Percentiles rank a stretch among this genome's conserved stretches.
phyloP scores from a whole-genome alignment of 345 rosid genomes.

The Barbarea vulgaris region DNA sequence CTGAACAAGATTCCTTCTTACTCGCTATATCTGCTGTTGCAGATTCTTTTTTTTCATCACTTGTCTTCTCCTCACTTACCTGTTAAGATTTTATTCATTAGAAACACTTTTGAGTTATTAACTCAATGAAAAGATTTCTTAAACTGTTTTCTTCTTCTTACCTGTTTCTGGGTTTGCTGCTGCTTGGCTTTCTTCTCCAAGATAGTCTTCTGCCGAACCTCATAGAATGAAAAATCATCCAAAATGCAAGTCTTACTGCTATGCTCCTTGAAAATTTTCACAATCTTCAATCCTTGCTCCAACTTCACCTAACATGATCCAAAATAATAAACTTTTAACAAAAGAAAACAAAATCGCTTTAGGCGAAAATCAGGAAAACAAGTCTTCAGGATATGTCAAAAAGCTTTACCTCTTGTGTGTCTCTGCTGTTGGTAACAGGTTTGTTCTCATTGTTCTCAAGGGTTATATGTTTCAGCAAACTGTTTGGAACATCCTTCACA shows the following conservation, averaged over 20 bases:
- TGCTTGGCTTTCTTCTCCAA: conserved; percentile 87
- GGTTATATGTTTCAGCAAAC: conserved; percentile 82
- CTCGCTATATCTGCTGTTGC: conserved; percentile 31
- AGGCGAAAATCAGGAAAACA: neutral
- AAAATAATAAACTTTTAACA: neutral
- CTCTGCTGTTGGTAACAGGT: conserved; percentile 94
- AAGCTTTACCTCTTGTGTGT: conserved; percentile 83
- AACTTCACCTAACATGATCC: conserved; percentile 54
- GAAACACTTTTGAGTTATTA: neutral
- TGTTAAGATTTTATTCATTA: conserved; percentile 20
- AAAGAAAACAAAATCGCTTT: neutral
- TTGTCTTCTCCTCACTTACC: conserved; percentile 49
- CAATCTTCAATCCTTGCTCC: conserved; percentile 74
- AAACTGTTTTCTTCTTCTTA: conserved; percentile 24
- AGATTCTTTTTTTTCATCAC: conserved; percentile 43
- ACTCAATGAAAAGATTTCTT: neutral
- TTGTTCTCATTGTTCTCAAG: conserved; percentile 96
- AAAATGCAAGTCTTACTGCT: conserved; percentile 73
- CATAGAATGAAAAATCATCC: conserved; percentile 91
- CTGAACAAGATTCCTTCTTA: conserved; percentile 42
- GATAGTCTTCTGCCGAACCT: conserved; percentile 72
- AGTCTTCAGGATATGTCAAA: neutral
- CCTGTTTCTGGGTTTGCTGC: conserved; percentile 64
- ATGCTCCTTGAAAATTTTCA: conserved; percentile 85
- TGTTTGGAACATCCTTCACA: conserved; percentile 94